Evolutionary conservation across 495 filamentous ascomycete species (phyloP).

Genomic region (Penicillium lividum): DNA sequence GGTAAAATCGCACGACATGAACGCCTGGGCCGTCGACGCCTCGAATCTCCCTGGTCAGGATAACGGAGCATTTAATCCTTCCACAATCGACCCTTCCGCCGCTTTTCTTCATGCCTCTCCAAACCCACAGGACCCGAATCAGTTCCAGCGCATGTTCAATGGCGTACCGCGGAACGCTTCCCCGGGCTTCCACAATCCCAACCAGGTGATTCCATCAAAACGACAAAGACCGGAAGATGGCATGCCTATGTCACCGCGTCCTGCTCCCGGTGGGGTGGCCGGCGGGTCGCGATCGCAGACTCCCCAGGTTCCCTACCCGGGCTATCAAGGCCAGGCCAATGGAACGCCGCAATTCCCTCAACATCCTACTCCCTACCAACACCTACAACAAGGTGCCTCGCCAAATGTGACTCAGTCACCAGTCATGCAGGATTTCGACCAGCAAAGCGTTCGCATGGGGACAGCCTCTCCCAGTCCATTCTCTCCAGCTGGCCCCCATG

Average conservation of each 20-base stretch:
- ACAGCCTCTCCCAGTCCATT: slow-evolving; percentile 92
- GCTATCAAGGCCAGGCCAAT: slow-evolving; percentile 63
- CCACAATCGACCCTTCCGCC: slow-evolving; percentile 56
- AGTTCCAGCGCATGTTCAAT: slow-evolving; percentile 76
- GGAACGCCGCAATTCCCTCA: slow-evolving; percentile 51
- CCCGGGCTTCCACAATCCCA: slow-evolving; percentile 71
- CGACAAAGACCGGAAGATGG: slow-evolving; percentile 84
- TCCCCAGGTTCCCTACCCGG: slow-evolving; percentile 67
- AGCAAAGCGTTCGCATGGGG: slow-evolving; percentile 72
- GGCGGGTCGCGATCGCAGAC: slow-evolving; percentile 89
- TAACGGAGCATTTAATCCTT: slow-evolving; percentile 70
- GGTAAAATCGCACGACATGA: slow-evolving; percentile 65
- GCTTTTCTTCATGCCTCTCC: slow-evolving; percentile 53
- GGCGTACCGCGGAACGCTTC: slow-evolving; percentile 78
- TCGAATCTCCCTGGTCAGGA: slow-evolving; percentile 69
- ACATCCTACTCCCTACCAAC: slow-evolving; percentile 70
- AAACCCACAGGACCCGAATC: slow-evolving; percentile 60
- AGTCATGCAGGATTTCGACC: slow-evolving; percentile 74
- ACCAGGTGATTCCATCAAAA: slow-evolving; percentile 85
- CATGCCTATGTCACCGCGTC: slow-evolving; percentile 78
- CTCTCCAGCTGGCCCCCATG: slow-evolving; percentile 75
- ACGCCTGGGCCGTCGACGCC: slow-evolving; percentile 80
- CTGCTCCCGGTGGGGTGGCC: slow-evolving; percentile 69
- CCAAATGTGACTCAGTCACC: slow-evolving; percentile 86
- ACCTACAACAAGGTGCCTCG: slow-evolving; percentile 79